Evolutionary conservation across 2,329 filamentous ascomycete genomes (phyloP), one percentile per base, ranked within the genome.

Genomic region (Cadophora luteo-olivacea): DNA sequence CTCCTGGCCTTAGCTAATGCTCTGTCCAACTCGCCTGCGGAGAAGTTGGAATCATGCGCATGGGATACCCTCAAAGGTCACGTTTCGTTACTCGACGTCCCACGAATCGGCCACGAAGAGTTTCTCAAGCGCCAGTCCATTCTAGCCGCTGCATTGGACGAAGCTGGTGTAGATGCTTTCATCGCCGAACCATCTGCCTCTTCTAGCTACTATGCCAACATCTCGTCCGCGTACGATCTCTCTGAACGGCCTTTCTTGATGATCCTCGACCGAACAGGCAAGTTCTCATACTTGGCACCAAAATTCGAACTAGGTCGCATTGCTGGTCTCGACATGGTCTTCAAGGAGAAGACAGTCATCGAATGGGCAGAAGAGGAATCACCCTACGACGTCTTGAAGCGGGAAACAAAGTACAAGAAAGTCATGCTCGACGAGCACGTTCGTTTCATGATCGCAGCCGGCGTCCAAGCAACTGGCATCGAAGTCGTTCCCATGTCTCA

Each of bases 391-490:
- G 89, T 85, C 0, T 79, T 90, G 25, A 79, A 82, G 16, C 71
- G 81, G 36, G 84, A 84, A 0, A 78, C 74, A 0, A 77, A 70
- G 0, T 74, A 68, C 33, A 61, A 78, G 19, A 82, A 75, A 16
- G 71, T 90, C 29, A 88, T 90, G 84, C 81, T 88, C 14, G 88
- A 90, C 69, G 87, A 90, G 70, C 88, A 90, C 74, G 87, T 89
- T 70, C 83, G 88, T 0, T 87, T 89, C 74, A 90, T 85, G 76
- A 88, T 91, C 63, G 81, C 84, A n/a, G 82, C 87, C 2, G 87
- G 87, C 0, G 79, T 90, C 0, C 80, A 80, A 12, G 74, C 76
- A 0, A 81, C 80, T 25, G 86, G 86, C 0, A 87, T 90, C 65
- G 79, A 84, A 19, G 84, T 87, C 2, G 75, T 85, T 0, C 86